Conservation (phyloP, 352 stramenopile genomes). For the Pythium coloratum region DNA sequence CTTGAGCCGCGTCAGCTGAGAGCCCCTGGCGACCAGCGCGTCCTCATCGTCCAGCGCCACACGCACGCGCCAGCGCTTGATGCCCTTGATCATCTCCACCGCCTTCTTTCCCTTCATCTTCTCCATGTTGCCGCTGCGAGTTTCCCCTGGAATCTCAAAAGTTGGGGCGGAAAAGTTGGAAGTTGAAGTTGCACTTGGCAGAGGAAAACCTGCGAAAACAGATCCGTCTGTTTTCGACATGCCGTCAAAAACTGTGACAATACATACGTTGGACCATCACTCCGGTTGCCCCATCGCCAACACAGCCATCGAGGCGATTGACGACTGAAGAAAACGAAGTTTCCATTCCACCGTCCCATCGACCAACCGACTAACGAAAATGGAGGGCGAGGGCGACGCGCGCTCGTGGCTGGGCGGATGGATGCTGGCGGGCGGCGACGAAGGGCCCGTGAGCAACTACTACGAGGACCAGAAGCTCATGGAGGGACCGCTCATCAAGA, state of each 20-base stretch:
- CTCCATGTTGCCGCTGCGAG: slow-evolving; percentile 3
- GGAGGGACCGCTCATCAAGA: slow-evolving; percentile 84
- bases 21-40: background rate
- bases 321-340: background rate
- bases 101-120: background rate
- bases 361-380: background rate
- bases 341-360: background rate
- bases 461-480: slow-evolving; percentile 85
- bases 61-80: slow-evolving; percentile 27
- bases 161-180: slow-evolving; percentile 15
- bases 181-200: slow-evolving; percentile 24
- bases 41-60: slow-evolving; percentile 22
- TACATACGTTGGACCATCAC: slow-evolving; percentile 13
- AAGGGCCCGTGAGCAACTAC: slow-evolving; percentile 75
- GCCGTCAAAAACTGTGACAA: slow-evolving; percentile 24
- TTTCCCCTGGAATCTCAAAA: slow-evolving; percentile 7
- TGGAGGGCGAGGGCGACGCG: slow-evolving; percentile 27
- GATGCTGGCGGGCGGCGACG: slow-evolving; percentile 40
- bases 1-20: slow-evolving; percentile 27
- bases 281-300: background rate
- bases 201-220: slow-evolving; percentile 6
- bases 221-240: slow-evolving; percentile 26
- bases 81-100: slow-evolving; percentile 19
- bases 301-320: background rate
- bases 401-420: slow-evolving; percentile 56